Evolutionary conservation across 2,329 filamentous ascomycete genomes (phyloP), one percentile per base, ranked within the genome.

Genomic region (Aspergillus persii): DNA sequence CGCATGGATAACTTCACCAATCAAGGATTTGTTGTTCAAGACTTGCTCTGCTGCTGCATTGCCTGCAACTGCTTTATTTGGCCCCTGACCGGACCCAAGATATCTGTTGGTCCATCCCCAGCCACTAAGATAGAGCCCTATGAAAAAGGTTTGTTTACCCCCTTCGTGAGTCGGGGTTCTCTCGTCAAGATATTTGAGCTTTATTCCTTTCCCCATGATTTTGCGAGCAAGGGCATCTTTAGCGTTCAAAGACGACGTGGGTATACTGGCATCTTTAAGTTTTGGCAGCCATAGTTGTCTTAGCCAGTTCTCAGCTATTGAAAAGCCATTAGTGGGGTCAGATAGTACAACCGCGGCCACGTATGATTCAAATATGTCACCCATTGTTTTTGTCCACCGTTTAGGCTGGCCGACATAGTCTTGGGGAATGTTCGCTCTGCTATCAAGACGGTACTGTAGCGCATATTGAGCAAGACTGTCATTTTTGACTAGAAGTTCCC

Each of bases 331-430:
- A 3, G 78, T 74, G 0, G 86, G 81, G 66, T 92, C 84, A 1
- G 88, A 87, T 2, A 91, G 77, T 36, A 96, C 83, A 5, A 93
- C 77, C 3, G 89, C 93, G 8, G 90, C 93, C 15, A 96, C 85
- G 67, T 96, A 97, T 0, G 94, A 90, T 73, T 98, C 94, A 68
- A 97, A 96, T 18, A 97, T 83, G 71, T 98, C 94, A 8, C 89
- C 93, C 57, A 90, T 81, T 8, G 92, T 86, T 74, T 97, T 97
- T 12, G 79, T 83, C 60, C 84, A 81, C 82, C 83, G 71, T 83
- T 87, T 70, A 69, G 75, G 57, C 69, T 82, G 54, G 68, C 75
- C 50, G 63, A 69, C 27, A 77, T 77, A 61, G 62, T 82, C 81
- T 11, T 66, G 62, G 1, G 83, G 88, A 2, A 90, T 77, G 30